Evolutionary conservation across 169 alveolate species (phyloP).

Genomic region (Plasmodium sp.): DNA sequence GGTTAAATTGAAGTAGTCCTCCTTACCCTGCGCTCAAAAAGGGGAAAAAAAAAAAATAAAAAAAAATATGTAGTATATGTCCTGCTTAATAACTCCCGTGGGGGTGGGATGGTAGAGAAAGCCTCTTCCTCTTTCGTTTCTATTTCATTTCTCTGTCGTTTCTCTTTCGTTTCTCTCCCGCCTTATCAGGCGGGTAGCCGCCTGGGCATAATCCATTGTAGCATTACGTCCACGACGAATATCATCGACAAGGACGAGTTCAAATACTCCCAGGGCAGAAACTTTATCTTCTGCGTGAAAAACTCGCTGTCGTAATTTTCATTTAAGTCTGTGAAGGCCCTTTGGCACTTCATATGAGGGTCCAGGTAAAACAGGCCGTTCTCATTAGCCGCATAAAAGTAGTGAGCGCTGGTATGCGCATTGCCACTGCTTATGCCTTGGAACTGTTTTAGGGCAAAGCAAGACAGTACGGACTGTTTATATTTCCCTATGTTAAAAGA

Average conservation of each 20-base stretch:
- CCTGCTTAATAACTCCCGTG: background rate
- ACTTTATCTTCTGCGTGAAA: slow-evolving; percentile 38
- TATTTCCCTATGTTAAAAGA: slow-evolving; percentile 36
- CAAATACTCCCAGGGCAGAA: slow-evolving; percentile 65
- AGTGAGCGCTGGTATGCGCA: slow-evolving; percentile 70
- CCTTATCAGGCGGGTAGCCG: background rate
- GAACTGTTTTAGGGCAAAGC: slow-evolving; percentile 74
- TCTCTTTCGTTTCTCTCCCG: background rate
- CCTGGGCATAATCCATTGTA: background rate
- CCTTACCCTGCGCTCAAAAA: slow-evolving; percentile 33
- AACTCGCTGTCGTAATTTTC: slow-evolving; percentile 16
- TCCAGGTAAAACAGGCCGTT: slow-evolving; percentile 76
- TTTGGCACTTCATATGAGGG: slow-evolving; percentile 78
- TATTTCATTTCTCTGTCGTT: too few species aligned
- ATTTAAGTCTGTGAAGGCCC: slow-evolving; percentile 37
- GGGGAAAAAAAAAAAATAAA: background rate
- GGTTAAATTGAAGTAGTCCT: slow-evolving; percentile 36
- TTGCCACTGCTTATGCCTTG: slow-evolving; percentile 80
- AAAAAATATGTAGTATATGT: background rate
- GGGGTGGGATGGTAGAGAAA: background rate
- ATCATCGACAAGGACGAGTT: slow-evolving; percentile 41
- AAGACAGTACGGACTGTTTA: slow-evolving; percentile 67
- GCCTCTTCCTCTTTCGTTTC: background rate
- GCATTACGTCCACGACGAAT: slow-evolving; percentile 31
- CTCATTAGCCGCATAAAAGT: slow-evolving; percentile 75